A percentile compares a stretch with the other conserved stretches of the same genome.
Conservation (phyloP, 176 grass and related monocot genomes). For the Oryza glumipatula region DNA sequence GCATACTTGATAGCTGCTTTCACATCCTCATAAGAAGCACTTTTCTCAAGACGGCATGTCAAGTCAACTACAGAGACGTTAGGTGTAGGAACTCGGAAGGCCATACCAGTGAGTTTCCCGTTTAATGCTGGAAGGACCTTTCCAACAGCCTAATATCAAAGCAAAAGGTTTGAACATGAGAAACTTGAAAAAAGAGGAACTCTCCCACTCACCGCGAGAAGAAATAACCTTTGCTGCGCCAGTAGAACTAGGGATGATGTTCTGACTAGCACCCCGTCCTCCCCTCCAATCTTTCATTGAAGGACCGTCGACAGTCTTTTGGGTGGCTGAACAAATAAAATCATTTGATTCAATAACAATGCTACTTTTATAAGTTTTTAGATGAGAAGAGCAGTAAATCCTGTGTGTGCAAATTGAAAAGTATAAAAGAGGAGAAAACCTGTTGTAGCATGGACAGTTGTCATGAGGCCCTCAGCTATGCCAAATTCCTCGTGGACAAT, state of each 20-base stretch:
- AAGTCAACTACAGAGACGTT: slow-evolving; percentile 83
- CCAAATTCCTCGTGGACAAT: slow-evolving; percentile 86
- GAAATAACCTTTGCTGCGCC: slow-evolving; percentile 75
- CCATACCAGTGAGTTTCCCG: slow-evolving; percentile 84
- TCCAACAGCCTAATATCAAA: slow-evolving; percentile 64
- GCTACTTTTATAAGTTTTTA: not conserved
- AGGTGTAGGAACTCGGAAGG: slow-evolving; percentile 80
- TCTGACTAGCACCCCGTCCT: slow-evolving; percentile 77
- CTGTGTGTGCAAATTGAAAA: not conserved
- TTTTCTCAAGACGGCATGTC: slow-evolving; percentile 80
- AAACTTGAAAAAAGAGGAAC: not conserved
- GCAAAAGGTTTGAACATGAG: slow-evolving; percentile 26
- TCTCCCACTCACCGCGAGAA: slow-evolving; percentile 15
- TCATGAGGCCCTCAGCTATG: slow-evolving; percentile 82
- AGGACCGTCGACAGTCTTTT: slow-evolving; percentile 82
- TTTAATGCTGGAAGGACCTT: slow-evolving; percentile 83
- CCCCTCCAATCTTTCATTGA: slow-evolving; percentile 88
- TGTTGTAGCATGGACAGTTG: slow-evolving; percentile 91
- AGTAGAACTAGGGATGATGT: slow-evolving; percentile 86
- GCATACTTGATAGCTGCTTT: slow-evolving; percentile 84
- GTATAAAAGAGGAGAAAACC: slow-evolving; percentile 49
- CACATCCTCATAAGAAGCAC: slow-evolving; percentile 78
- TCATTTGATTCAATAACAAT: not conserved
- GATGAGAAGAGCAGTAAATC: not conserved
- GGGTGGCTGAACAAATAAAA: slow-evolving; percentile 60